Base-by-base conservation (phyloP, 805 yeast species). In the Kuraishia molischiana region DNA sequence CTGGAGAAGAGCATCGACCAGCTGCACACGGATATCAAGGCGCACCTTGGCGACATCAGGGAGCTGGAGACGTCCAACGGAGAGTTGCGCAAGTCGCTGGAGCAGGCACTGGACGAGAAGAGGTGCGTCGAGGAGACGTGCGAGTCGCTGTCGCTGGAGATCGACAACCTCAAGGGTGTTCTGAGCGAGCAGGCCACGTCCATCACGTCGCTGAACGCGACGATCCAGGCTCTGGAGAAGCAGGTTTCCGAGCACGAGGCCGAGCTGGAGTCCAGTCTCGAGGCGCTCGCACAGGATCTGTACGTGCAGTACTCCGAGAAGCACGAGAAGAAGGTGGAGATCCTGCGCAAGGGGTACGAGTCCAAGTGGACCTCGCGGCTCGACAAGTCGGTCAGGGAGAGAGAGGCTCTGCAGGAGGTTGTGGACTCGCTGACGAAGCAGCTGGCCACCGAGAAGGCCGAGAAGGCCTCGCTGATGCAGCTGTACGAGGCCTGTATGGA, bases 271-370 rank as follows among this genome's bases (percentile, higher is more conserved):
- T 64, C 64, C 40, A 70, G 74, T 48, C 57, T 80, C 29, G 75
- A 77, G 43, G 71, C 74, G 43, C 58, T 83, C 34, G 84, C 89
- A 0, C 79, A 76, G 41, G 85, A 79, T 46, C 61, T 84, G 9
- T 83, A 83, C 49, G 66, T 72, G 29, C 87, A 80, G 51, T 84
- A 84, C 50, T 74, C 85, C 2, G 76, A 79, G 36, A 84, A 85
- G 51, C 94, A 85, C 50, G 85, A 79, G 43, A 71, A 73, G 37
- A 84, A 84, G 54, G 81, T 84, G 6, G 67, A 68, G 11, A 69
- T 74, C 24, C 59, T 79, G 49, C 79, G 74, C 51, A 67, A 69
- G 40, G 77, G 74, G 2, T 75, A 72, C 50, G 81, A 76, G 46
- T 58, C 61, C 24, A 75, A 72, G 47, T 74, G 71, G 66, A 59